These are phyloP conservation scores for Castanea crenata DNA, from an alignment of 306 rosid species.

Conservation along the genomic window DNA sequence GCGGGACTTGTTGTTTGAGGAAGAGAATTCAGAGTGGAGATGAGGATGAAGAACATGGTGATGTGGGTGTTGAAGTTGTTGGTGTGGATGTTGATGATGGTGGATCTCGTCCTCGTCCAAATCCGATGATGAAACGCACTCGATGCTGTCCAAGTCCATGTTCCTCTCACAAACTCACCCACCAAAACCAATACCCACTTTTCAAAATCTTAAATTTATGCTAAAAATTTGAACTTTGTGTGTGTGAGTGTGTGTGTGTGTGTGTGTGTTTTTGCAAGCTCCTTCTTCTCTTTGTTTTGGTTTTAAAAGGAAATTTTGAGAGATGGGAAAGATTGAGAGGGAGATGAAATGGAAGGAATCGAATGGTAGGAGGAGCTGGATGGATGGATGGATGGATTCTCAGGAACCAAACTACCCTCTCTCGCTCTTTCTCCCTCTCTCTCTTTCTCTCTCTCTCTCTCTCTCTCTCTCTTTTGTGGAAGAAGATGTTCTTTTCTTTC, in stretches of 20 bases:
- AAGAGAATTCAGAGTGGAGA: conserved; percentile 41
- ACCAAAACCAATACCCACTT: not conserved
- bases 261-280: not conserved
- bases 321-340: not conserved
- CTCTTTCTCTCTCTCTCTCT: too few relatives aligned
- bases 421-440: not conserved
- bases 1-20: conserved; percentile 37
- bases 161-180: not conserved
- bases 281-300: not conserved
- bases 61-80: conserved; percentile 4
- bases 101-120: conserved; percentile 66
- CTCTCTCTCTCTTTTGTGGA: conserved; percentile 18
- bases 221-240: not conserved
- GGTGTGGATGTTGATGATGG: conserved; percentile 35
- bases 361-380: conserved; percentile 3
- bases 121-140: conserved; percentile 52
- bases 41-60: conserved; percentile 36
- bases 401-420: conserved; percentile 41
- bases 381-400: conserved; percentile 27
- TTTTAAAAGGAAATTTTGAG: not conserved
- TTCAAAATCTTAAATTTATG: too few relatives aligned
- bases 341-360: conserved; percentile 2
- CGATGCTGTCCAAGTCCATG: conserved; percentile 57
- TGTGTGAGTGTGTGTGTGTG: too few relatives aligned
- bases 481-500: conserved; percentile 61